These are phyloP conservation scores for Puya raimondii DNA, from an alignment of 176 grass and related monocot genomes.

Conservation along the genomic window DNA sequence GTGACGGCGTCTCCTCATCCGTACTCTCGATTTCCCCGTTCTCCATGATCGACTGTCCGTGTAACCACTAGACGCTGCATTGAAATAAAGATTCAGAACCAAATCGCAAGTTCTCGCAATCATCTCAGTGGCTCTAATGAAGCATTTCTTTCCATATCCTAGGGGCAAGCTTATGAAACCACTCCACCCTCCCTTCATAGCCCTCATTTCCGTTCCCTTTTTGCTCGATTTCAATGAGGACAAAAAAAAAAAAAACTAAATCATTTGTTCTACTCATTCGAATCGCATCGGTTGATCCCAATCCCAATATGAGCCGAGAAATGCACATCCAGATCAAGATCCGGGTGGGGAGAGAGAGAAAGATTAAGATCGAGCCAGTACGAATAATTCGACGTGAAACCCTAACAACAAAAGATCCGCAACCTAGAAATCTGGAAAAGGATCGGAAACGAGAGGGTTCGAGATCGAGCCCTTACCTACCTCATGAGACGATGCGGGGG, in stretches of 20 bases:
- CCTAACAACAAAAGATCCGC: neutral
- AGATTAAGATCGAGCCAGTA: neutral
- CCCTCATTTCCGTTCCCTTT: neutral
- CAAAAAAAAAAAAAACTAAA: neutral
- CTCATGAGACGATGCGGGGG: neutral
- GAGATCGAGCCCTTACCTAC: neutral
- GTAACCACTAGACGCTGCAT: neutral
- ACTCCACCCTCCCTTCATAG: no score
- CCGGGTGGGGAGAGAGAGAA: neutral
- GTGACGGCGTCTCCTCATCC: slow-evolving; percentile 45
- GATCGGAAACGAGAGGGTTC: neutral
- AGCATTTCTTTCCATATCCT: neutral
- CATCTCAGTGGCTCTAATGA: neutral
- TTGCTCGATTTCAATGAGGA: neutral
- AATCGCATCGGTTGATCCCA: no score
- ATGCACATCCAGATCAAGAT: neutral
- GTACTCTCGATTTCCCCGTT: slow-evolving; percentile 66
- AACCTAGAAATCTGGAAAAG: neutral
- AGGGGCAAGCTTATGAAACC: no score
- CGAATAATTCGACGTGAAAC: neutral
- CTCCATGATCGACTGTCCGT: slow-evolving; percentile 42
- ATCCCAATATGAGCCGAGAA: no score
- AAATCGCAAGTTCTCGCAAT: no score
- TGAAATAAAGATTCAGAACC: neutral
- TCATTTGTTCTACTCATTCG: neutral